phyloP scores from a whole-genome alignment of 306 rosid species.

The Medicago arabica region DNA sequence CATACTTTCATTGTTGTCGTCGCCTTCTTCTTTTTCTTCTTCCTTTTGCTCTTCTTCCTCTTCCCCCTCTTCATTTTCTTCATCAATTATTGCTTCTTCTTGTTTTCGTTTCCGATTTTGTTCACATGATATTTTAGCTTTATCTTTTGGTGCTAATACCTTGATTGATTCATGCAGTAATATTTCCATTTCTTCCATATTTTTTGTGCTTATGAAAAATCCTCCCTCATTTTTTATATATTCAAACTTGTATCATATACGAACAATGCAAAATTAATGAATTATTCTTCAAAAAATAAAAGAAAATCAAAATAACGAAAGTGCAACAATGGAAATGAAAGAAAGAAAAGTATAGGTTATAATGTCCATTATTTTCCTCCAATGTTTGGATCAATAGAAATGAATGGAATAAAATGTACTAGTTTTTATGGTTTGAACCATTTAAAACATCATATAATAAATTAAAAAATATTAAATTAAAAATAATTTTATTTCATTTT shows the following conservation, averaged over 20 bases:
- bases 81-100: neutral
- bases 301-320: neutral
- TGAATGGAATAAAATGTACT: too few species aligned
- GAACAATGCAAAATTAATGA: neutral
- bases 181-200: neutral
- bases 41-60: too few species aligned
- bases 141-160: neutral
- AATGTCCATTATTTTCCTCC: neutral
- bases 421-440: too few species aligned
- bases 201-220: neutral
- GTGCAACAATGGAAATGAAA: neutral
- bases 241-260: neutral
- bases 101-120: neutral
- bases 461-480: too few species aligned
- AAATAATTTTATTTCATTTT: too few species aligned
- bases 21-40: neutral
- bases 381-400: too few species aligned
- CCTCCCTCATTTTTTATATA: neutral
- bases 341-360: too few species aligned
- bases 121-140: rapidly evolving
- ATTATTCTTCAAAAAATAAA: neutral
- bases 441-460: too few species aligned
- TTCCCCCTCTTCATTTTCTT: neutral
- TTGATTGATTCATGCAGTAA: neutral
- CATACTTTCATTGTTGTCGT: neutral